These are phyloP conservation scores for Tinospora cordifolia DNA, from an alignment of 164 flowering plant genomes.

Conservation along the genomic window DNA sequence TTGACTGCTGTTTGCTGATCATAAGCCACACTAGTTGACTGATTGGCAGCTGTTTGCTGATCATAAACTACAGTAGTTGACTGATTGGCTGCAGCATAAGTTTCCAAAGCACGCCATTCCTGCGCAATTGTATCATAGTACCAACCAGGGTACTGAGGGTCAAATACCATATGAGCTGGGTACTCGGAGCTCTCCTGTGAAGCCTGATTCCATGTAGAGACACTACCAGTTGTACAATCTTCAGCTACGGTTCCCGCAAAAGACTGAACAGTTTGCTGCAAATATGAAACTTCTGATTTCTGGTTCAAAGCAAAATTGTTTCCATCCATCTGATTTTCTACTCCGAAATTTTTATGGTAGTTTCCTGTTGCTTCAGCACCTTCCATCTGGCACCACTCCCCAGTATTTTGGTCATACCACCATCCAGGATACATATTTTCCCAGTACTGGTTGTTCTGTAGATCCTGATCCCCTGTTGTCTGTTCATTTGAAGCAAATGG, in stretches of 20 bases:
- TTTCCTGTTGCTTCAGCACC: slow-evolving; percentile 27
- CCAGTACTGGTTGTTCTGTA: slow-evolving; percentile 52
- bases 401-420: slow-evolving; percentile 59
- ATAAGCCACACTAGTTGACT: slow-evolving; percentile 24
- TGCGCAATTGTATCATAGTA: slow-evolving; percentile 66
- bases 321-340: slow-evolving; percentile 14
- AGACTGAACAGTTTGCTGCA: slow-evolving; percentile 58
- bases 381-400: slow-evolving; percentile 82
- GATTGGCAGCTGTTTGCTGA: slow-evolving; percentile 17
- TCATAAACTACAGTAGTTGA: slow-evolving; percentile 19
- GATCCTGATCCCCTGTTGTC: slow-evolving; percentile 26
- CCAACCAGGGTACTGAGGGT: slow-evolving; percentile 94
- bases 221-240: slow-evolving; percentile 29
- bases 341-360: slow-evolving; percentile 24
- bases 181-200: slow-evolving; percentile 47
- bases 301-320: slow-evolving; percentile 28
- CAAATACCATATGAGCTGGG: slow-evolving; percentile 83
- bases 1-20: slow-evolving; percentile 26
- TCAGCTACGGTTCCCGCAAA: slow-evolving; percentile 38
- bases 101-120: slow-evolving; percentile 67
- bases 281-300: slow-evolving; percentile 48
- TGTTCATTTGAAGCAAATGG: slow-evolving; percentile 25
- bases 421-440: slow-evolving; percentile 88
- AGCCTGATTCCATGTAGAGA: slow-evolving; percentile 41
- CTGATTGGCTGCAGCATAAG: slow-evolving; percentile 34